Evolutionary conservation across 208 protist species (phyloP), one percentile per base, ranked within the genome.

Genomic region (Leishmania martiniquensis): DNA sequence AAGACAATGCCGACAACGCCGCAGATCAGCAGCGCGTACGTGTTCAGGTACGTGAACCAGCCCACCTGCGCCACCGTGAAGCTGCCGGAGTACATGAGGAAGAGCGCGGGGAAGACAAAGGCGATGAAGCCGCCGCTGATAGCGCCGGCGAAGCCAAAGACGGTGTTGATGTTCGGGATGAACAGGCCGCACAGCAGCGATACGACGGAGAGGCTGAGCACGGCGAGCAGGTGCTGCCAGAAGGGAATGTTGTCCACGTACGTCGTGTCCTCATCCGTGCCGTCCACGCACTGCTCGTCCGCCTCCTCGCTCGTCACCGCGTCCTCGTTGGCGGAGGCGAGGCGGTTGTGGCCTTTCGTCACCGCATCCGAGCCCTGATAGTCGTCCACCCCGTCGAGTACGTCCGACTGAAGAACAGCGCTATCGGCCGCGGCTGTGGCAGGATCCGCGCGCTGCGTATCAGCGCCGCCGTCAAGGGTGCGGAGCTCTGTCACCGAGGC

Each of bases 111-210:
- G 66, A 88, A 91, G 67, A 93, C 83, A 60, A 91, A 90, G 57
- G 82, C 81, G 42, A 91, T 81, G 70, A 91, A 85, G n/a, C 86
- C 87, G 37, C 89, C 85, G 79, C 85, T 90, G 68, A 91, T 84
- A 49, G 87, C 54, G 32, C 89, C 89, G 15, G 85, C 80, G 13
- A 93, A 85, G 45, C 80, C 82, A 55, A 93, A 91, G 25, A 94
- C 91, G 55, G 89, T 89, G 57, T 85, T 89, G 72, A 96, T 89
- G 67, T 83, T 87, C 29, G 90, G 90, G 81, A 96, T 91, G 69
- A 95, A 90, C n/a, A 96, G 54, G 29, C 89, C 92, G 20, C 78
- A 79, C 42, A 95, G 74, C 37, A 95, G 86, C 47, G 81, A 85
- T 1, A 79, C 78, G 45, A 84, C 49, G 29, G 78, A 71, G 34